Evolutionary conservation across 2,329 filamentous ascomycete species (phyloP).

Genomic region (Arthrinium phaeospermum): DNA sequence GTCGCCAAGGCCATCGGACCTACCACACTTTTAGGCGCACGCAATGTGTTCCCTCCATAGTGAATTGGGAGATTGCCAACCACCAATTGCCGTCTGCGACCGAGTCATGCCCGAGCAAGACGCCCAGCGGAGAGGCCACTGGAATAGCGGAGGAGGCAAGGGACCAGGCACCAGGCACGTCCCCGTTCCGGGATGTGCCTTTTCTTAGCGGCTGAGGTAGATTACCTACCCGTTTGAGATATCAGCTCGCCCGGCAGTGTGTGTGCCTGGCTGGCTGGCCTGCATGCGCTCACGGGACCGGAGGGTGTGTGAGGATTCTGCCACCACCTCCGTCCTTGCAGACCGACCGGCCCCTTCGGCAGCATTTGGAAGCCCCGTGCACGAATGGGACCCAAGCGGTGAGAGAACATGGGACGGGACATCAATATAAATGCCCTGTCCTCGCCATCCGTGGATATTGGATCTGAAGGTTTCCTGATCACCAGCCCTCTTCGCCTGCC

Average conservation of each 20-base stretch:
- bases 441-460: not conserved
- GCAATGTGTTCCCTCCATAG: not conserved
- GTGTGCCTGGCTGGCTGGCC: not conserved
- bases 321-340: not conserved
- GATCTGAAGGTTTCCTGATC: not conserved
- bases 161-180: not conserved
- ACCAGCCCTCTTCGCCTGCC: not conserved
- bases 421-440: not conserved
- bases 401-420: not conserved
- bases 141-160: not conserved
- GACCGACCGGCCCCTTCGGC: slow-evolving; percentile 5
- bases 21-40: not conserved
- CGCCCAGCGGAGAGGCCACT: not conserved
- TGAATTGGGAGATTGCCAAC: not conserved
- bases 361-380: not conserved
- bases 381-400: not conserved
- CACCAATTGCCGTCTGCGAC: not conserved
- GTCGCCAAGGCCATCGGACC: not conserved
- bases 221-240: slow-evolving; percentile 3
- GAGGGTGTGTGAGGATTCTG: not conserved
- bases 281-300: not conserved
- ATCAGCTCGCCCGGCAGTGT: slow-evolving; percentile 1
- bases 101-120: not conserved
- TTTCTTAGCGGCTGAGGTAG: not conserved
- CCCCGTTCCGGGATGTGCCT: not conserved